phyloP scores from a whole-genome alignment of 2,329 filamentous ascomycete genomes.

The Aspergillus glaucus region DNA sequence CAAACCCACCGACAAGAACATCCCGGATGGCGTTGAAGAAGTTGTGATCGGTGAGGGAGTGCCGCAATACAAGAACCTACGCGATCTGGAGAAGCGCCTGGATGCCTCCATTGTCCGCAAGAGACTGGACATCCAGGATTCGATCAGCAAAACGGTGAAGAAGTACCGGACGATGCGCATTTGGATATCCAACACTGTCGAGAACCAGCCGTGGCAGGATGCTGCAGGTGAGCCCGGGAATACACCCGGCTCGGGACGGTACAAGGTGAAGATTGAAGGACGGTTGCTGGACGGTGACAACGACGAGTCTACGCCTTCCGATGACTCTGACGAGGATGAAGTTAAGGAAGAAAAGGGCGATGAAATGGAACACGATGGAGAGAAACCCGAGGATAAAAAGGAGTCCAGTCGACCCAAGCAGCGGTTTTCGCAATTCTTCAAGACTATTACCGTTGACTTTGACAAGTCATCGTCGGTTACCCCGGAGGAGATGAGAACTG shows the following conservation, averaged over 20 bases:
- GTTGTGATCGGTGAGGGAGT: slow-evolving; percentile 76
- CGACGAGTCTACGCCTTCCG: slow-evolving; percentile 38
- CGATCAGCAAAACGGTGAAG: slow-evolving; percentile 67
- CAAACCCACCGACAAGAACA: slow-evolving; percentile 90
- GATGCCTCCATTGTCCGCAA: slow-evolving; percentile 95
- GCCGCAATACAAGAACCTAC: slow-evolving; percentile 72
- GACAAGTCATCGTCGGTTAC: slow-evolving; percentile 39
- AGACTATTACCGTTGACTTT: slow-evolving; percentile 46
- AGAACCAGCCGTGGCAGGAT: slow-evolving; percentile 93
- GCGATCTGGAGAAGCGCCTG: slow-evolving; percentile 78
- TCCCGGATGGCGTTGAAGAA: slow-evolving; percentile 83
- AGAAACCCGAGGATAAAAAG: slow-evolving; percentile 21
- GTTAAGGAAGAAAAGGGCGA: slow-evolving; percentile 33
- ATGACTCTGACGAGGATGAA: slow-evolving; percentile 46
- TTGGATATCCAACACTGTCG: slow-evolving; percentile 91
- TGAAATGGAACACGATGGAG: slow-evolving; percentile 55
- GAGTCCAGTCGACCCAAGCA: slow-evolving; percentile 28
- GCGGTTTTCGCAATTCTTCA: slow-evolving; percentile 47
- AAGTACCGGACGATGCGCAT: slow-evolving; percentile 79
- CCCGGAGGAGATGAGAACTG: slow-evolving; percentile 38
- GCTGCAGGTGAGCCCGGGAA: slow-evolving; percentile 63
- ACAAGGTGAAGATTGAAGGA: slow-evolving; percentile 87
- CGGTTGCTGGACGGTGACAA: slow-evolving; percentile 65
- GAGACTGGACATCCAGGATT: slow-evolving; percentile 81
- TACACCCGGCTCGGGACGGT: slow-evolving; percentile 43